Evolutionary conservation across 2,329 filamentous ascomycete genomes (phyloP).

Genomic region (Daldinia sp.): DNA sequence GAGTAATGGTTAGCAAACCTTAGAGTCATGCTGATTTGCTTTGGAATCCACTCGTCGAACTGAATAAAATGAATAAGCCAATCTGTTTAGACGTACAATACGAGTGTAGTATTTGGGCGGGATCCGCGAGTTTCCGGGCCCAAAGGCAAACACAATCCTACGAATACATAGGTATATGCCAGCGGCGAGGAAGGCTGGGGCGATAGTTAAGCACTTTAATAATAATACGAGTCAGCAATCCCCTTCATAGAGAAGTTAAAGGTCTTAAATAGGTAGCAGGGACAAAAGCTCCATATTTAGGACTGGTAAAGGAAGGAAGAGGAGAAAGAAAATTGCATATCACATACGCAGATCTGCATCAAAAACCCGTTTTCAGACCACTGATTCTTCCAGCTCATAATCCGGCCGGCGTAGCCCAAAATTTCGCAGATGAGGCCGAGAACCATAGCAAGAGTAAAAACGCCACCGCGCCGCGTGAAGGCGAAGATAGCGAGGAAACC

Average conservation of each 20-base stretch:
- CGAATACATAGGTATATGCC: slow-evolving; percentile 69
- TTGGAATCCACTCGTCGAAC: background rate
- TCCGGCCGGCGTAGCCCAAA: slow-evolving; percentile 66
- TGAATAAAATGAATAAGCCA: background rate
- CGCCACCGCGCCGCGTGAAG: slow-evolving; percentile 56
- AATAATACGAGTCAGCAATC: background rate
- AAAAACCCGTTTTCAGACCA: slow-evolving; percentile 59
- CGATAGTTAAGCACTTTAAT: slow-evolving; percentile 64
- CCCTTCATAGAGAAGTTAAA: background rate
- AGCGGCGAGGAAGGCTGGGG: slow-evolving; percentile 70
- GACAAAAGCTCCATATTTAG: background rate
- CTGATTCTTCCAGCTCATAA: slow-evolving; percentile 63
- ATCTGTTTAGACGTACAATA: slow-evolving; percentile 48
- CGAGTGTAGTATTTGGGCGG: slow-evolving; percentile 57
- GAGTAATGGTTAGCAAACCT: slow-evolving; percentile 2
- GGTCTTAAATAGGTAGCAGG: background rate
- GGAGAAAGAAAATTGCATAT: background rate
- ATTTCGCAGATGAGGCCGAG: slow-evolving; percentile 64
- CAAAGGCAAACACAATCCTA: slow-evolving; percentile 58
- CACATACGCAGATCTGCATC: slow-evolving; percentile 60
- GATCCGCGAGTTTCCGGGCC: slow-evolving; percentile 58
- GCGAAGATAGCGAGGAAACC: slow-evolving; percentile 52
- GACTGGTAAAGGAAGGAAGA: background rate
- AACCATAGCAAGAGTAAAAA: slow-evolving; percentile 62
- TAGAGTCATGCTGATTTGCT: background rate